These are phyloP conservation scores for Podospora australis DNA, from an alignment of 495 filamentous ascomycete species.

Conservation along the genomic window DNA sequence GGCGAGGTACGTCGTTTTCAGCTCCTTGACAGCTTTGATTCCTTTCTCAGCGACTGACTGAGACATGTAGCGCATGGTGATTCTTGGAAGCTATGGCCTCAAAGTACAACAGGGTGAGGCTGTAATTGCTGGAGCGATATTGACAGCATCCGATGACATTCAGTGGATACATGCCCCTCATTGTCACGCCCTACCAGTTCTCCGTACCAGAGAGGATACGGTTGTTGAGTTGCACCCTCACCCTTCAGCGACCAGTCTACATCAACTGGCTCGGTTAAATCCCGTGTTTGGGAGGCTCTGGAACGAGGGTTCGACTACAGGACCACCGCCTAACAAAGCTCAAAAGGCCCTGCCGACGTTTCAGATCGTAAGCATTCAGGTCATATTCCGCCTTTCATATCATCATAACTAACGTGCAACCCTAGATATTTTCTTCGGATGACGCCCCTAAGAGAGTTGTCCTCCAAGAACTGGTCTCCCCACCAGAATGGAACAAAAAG, in stretches of 20 bases:
- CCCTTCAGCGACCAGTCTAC: slow-evolving; percentile 49
- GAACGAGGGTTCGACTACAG: slow-evolving; percentile 42
- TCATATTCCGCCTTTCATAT: background rate
- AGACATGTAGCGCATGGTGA: slow-evolving; percentile 58
- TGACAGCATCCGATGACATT: slow-evolving; percentile 45
- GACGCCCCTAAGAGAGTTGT: slow-evolving; percentile 37
- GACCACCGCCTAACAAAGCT: background rate
- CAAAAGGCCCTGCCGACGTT: slow-evolving; percentile 32
- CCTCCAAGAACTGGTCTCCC: slow-evolving; percentile 56
- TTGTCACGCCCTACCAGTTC: slow-evolving; percentile 69
- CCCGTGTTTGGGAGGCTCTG: slow-evolving; percentile 70
- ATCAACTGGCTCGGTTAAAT: slow-evolving; percentile 53
- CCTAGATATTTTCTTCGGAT: slow-evolving; percentile 41
- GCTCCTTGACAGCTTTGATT: background rate
- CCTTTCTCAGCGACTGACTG: slow-evolving; percentile 3
- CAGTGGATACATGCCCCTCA: slow-evolving; percentile 66
- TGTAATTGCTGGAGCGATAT: slow-evolving; percentile 59
- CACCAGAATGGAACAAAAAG: slow-evolving; percentile 58
- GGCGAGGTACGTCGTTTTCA: slow-evolving; percentile 36
- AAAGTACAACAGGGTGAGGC: slow-evolving; percentile 54
- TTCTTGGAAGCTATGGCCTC: slow-evolving; percentile 70
- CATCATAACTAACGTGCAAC: slow-evolving; percentile 10
- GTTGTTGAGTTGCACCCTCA: slow-evolving; percentile 45
- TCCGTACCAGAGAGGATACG: slow-evolving; percentile 49
- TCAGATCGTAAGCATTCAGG: slow-evolving; percentile 27